These are phyloP conservation scores for Xerocomus spinulosus DNA, from an alignment of 768 basidiomycete species.

Conservation along the genomic window DNA sequence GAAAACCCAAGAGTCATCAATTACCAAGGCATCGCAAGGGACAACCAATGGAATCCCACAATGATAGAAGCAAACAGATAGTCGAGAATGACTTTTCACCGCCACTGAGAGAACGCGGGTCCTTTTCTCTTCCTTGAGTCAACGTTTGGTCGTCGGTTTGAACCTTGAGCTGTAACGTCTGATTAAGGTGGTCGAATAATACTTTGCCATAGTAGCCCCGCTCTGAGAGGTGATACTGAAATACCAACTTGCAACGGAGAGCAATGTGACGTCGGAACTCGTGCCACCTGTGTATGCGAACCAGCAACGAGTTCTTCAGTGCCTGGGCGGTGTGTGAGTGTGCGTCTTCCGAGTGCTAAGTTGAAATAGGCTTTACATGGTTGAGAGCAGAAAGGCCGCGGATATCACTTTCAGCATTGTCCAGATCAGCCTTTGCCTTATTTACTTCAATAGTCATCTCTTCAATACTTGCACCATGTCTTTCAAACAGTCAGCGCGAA, in stretches of 20 bases:
- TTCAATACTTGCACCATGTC: conserved; percentile 74
- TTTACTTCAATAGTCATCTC: conserved; percentile 72
- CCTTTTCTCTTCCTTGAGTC: conserved; percentile 70
- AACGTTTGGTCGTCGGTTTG: conserved; percentile 77
- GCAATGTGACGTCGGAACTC: conserved; percentile 87
- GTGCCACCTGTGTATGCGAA: conserved; percentile 73
- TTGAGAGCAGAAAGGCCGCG: conserved; percentile 61
- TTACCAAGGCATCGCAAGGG: conserved; percentile 87
- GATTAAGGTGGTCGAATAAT: conserved; percentile 70
- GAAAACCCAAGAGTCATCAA: conserved; percentile 13
- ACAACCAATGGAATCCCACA: conserved; percentile 95
- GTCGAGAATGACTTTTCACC: conserved; percentile 98
- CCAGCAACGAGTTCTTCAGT: conserved; percentile 58
- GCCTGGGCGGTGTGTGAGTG: conserved; percentile 41
- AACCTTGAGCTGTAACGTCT: conserved; percentile 67
- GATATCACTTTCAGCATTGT: conserved; percentile 58
- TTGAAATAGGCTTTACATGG: conserved; percentile 42
- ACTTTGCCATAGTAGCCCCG: conserved; percentile 91
- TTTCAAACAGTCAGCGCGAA: conserved; percentile 24
- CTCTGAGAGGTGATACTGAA: conserved; percentile 74
- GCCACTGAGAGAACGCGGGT: conserved; percentile 82
- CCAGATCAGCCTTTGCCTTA: conserved; percentile 53
- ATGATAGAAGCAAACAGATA: conserved; percentile 85
- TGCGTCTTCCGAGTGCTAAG: background rate
- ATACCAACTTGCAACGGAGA: conserved; percentile 79